phyloP scores from a whole-genome alignment of 2,329 filamentous ascomycete genomes.

The Penicillium occitanis region DNA sequence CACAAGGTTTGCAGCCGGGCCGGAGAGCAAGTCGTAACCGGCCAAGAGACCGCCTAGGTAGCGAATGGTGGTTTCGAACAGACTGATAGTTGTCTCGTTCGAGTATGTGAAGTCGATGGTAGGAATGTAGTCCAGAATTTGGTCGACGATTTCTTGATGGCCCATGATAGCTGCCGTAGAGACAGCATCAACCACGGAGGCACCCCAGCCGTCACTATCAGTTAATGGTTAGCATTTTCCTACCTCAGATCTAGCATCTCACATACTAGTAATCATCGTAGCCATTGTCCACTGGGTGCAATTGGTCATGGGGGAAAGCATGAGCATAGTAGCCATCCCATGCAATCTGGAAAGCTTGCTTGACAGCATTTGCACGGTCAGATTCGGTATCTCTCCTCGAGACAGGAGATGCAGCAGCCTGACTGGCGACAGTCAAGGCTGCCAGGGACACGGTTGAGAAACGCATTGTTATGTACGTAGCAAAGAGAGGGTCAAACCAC shows the following conservation, averaged over 20 bases:
- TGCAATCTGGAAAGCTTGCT: slow-evolving; percentile 66
- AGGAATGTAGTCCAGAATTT: slow-evolving; percentile 70
- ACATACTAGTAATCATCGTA: slow-evolving; percentile 68
- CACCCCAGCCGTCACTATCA: slow-evolving; percentile 76
- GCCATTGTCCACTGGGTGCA: slow-evolving; percentile 65
- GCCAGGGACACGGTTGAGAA: slow-evolving; percentile 15
- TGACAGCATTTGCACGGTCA: slow-evolving; percentile 59
- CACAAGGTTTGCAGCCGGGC: slow-evolving; percentile 59
- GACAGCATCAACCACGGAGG: slow-evolving; percentile 76
- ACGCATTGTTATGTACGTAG: slow-evolving; percentile 16
- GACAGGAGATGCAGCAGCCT: slow-evolving; percentile 27
- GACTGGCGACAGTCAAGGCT: slow-evolving; percentile 28
- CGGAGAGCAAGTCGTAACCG: slow-evolving; percentile 66
- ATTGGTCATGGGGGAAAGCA: slow-evolving; percentile 75
- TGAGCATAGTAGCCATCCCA: slow-evolving; percentile 73
- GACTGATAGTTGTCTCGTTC: slow-evolving; percentile 56
- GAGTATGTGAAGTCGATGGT: slow-evolving; percentile 70
- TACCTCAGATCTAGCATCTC: not conserved
- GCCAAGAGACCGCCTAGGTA: slow-evolving; percentile 80
- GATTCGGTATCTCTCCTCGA: slow-evolving; percentile 12
- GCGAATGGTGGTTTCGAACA: slow-evolving; percentile 90
- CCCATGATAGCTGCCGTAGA: slow-evolving; percentile 78
- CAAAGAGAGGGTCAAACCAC: slow-evolving; percentile 2
- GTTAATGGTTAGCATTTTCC: slow-evolving; percentile 19
- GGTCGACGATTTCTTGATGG: slow-evolving; percentile 63